phyloP scores from a whole-genome alignment of 2,329 filamentous ascomycete species.

The Penicillium freii region DNA sequence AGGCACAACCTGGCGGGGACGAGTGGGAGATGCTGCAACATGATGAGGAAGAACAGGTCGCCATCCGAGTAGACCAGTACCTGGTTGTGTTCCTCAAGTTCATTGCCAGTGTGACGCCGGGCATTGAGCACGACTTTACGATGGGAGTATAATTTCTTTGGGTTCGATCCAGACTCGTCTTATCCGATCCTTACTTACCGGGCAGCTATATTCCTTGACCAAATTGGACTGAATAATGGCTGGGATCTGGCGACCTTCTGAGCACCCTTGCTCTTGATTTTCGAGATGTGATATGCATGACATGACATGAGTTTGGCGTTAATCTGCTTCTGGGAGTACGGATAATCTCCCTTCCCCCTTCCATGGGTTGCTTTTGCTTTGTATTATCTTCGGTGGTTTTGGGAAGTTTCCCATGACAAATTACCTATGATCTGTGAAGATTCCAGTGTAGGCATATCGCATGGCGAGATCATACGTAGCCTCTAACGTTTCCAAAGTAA shows the following conservation, averaged over 20 bases:
- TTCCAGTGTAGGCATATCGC: neutral
- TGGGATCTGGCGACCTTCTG: neutral
- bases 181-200: neutral
- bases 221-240: neutral
- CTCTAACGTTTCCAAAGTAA: neutral
- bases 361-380: neutral
- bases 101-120: constrained; percentile 86
- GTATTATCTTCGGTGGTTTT: neutral
- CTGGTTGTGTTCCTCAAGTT: constrained; percentile 59
- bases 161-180: neutral
- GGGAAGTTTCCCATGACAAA: neutral
- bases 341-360: neutral
- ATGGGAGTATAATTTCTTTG: constrained; percentile 71
- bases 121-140: constrained; percentile 96
- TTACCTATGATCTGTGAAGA: neutral
- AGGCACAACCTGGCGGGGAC: constrained; percentile 46
- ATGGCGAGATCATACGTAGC: neutral
- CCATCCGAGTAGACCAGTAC: constrained; percentile 53
- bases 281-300: constrained; percentile 22
- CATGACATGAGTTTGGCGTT: constrained; percentile 23
- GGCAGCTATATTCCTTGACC: neutral
- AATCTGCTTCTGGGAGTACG: constrained; percentile 10
- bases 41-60: constrained; percentile 48
- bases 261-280: neutral
- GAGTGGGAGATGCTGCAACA: constrained; percentile 65